Evolutionary conservation across 2,329 filamentous ascomycete species (phyloP), one percentile per base, ranked within the genome.

Genomic region (Aspergillus pseudonomiae): DNA sequence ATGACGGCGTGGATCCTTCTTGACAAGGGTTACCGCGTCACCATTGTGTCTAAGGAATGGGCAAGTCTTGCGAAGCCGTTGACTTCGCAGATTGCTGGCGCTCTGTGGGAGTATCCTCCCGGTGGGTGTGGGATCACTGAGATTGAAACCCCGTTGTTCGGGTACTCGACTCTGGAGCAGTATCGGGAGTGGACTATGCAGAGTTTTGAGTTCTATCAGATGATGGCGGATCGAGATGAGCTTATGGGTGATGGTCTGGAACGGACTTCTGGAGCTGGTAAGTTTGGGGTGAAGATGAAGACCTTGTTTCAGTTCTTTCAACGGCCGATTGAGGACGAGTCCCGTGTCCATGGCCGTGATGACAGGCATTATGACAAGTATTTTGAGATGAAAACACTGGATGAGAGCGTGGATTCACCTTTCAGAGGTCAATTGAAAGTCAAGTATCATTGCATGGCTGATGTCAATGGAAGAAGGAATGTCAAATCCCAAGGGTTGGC

Each of bases 1-100:
- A 57, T 57, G 39, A 57, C 55, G 4, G 55, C 55, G 45, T 57
- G 39, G 39, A 57, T 46, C 4, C 55, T 57, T 28, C 39, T 57
- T 9, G 55, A 57, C 16, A 57, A 57, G 24, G 55, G 55, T 7
- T 57, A 57, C 39, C 7, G 34, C 12, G 55, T 45, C 6, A 43
- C 55, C 3, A 21, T 57, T 19, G 24, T 57, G 24, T 43, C 55
- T 16, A 41, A 45, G 19, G 55, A 30, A 43, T 45, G 55, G 55
- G 55, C 16, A 12, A 54, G 11, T 21, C n/a, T 14, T 12, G 12
- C 30, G n/a, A 30, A 16, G 10, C 52, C 52, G 19, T 24, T 57
- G 28, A 46, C 24, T 7, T 57, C 55, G 24, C 55, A 45, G 36
- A 36, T 57, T 43, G 55, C 55, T 43, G 39, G 55, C 6, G 39